Conservation (phyloP, 148 eudicot species). For the Rhododendron ferrugineum region DNA sequence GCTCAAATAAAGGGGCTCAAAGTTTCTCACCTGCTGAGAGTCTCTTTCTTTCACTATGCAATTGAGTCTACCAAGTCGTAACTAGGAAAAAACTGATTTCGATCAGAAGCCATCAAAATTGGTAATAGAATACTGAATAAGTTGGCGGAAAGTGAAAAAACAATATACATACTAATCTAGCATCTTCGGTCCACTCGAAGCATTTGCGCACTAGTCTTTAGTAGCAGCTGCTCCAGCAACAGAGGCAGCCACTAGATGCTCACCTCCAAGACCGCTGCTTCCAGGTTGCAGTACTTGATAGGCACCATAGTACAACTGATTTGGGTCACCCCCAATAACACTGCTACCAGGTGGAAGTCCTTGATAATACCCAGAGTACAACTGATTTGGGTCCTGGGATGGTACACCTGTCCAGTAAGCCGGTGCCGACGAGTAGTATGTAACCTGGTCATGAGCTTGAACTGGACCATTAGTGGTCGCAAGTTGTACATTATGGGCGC, state of each 20-base stretch:
- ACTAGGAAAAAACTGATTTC: neutral
- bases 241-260: neutral
- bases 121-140: neutral
- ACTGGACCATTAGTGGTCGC: slow-evolving; percentile 7
- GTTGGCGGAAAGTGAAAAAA: neutral
- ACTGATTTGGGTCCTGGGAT: slow-evolving; percentile 17
- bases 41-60: neutral
- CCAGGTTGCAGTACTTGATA: neutral
- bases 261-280: slow-evolving; percentile 10
- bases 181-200: neutral
- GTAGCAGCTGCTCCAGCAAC: slow-evolving; percentile 11
- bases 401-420: slow-evolving; percentile 4
- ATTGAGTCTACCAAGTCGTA: neutral
- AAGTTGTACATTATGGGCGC: neutral
- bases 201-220: neutral
- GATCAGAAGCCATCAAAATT: neutral
- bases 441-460: slow-evolving; percentile 6
- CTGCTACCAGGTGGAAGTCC: neutral
- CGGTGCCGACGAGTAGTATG: slow-evolving; percentile 3
- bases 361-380: neutral
- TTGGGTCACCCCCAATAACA: neutral
- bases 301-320: neutral
- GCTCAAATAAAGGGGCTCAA: neutral
- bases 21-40: neutral
- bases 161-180: neutral